Base-by-base conservation (phyloP, 441 rosid genomes). In the Mallotus japonicus region DNA sequence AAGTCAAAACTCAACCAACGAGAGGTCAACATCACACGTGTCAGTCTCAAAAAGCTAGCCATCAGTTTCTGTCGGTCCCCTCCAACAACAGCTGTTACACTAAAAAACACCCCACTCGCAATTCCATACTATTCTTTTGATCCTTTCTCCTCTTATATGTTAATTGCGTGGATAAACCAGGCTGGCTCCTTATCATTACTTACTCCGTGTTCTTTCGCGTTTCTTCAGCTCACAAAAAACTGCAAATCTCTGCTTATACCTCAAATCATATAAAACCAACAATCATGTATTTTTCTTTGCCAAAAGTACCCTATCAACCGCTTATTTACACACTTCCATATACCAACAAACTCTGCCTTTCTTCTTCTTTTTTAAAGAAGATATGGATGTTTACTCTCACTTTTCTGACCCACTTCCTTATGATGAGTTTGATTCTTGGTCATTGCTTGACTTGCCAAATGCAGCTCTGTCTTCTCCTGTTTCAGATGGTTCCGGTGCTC, bases 401-500 rank as follows among this genome's bases (percentile, higher is more conserved):
- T 62, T 32, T 37, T 72, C 78, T 47, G 79, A 77, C 42, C 74
- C 73, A 28, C 28, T 69, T 34, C 67, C 78, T n/a, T 47, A 17
- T 37, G 70, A 69, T 37, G 70, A 69, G 5, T 55, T 6, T 2
- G 59, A 62, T 19, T 56, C 37, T 0, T 34, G 56, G 55, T 22
- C 44, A 34, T 62, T 54, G 15, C 11, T 57, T 8, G 73, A 77
- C 12, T 66, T 67, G 12, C 74, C 55, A 0, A 54, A n/a, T 34
- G 69, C 64, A 0, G 53, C 40, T 37, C 6, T 60, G 5, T 73
- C 62, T 6, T 85, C 90, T n/a, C 81, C 89, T 0, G 46, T 72
- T 22, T 86, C 95, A 0, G 90, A 90, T 1, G 51, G 78, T 24
- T 63, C 82, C 44, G 67, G 16, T 12, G 46, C 76, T 71, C 67